Base-by-base conservation (phyloP, 306 rosid genomes). In the Hylodesmum podocarpum region DNA sequence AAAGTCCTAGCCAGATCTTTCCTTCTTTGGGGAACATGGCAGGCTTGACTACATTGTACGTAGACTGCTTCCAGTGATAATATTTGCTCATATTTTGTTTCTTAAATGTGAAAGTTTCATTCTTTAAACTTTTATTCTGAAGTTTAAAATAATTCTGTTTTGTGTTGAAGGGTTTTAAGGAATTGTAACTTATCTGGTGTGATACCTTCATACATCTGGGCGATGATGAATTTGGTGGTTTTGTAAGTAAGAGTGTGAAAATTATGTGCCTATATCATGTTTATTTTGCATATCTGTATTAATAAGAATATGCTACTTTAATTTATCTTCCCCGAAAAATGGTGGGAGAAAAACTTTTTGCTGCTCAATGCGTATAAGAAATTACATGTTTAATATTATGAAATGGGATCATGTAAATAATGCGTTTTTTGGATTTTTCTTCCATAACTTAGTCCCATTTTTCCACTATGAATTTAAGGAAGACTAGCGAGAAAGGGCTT, bases 181-280 rank as follows among this genome's bases (percentile, higher is more conserved):
- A 92, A 87, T 53, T 89, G 97, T 76, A 89, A 85, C 86, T 82
- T 92, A 70, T 86, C 64, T 27, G 93, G 97, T 59, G 83, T 66
- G 78, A 88, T 88, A 67, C 96, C 96, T 46, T 21, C 88, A n/a
- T 84, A 85, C 78, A 40, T 89, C 27, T 89, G 93, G 97, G 78
- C 66, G 3, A 19, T 75, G 80, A 67, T 1, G 76, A 40, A 19
- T 54, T 66, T 84, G 51, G 73, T 8, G 27, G 41, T 63, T 82
- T 10, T 92, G 97, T 92, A 82, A 89, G 91, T 88, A 76, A 77
- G 66, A 69, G 3, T 72, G 53, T 57, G 10, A 54, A 49, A 40
- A 50, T 78, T 62, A 28, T 8, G 15, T 44, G 18, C 22, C 34
- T 24, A 33, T 49, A 44, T 44, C 57, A 34, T 66, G 55, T 58